phyloP scores from a whole-genome alignment of 2,329 filamentous ascomycete genomes.

The Epichloe bromicola region DNA sequence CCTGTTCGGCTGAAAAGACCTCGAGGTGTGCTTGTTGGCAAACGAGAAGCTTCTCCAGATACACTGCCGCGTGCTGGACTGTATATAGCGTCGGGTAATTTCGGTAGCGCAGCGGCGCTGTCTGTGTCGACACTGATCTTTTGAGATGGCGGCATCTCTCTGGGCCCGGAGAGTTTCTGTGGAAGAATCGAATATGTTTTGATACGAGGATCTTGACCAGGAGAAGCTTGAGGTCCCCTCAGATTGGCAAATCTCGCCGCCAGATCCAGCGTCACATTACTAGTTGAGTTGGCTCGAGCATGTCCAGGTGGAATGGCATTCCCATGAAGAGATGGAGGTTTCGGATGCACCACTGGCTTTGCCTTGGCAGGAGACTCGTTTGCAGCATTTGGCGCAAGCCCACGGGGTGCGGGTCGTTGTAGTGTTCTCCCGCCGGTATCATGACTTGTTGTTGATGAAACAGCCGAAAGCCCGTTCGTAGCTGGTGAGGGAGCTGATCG shows the following conservation, averaged over 20 bases:
- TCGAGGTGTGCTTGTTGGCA: slow-evolving; percentile 51
- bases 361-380: slow-evolving; percentile 17
- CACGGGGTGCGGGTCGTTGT: slow-evolving; percentile 1
- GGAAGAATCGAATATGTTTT: slow-evolving; percentile 33
- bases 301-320: slow-evolving; percentile 31
- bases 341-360: slow-evolving; percentile 46
- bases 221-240: slow-evolving; percentile 27
- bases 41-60: slow-evolving; percentile 49
- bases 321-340: slow-evolving; percentile 53
- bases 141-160: slow-evolving; percentile 35
- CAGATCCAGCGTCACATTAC: slow-evolving; percentile 33
- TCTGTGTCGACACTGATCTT: slow-evolving; percentile 35
- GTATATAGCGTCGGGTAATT: slow-evolving; percentile 62
- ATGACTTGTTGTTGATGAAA: not conserved
- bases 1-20: slow-evolving; percentile 49
- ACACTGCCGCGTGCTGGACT: slow-evolving; percentile 63
- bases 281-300: slow-evolving; percentile 15
- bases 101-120: slow-evolving; percentile 47
- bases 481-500: slow-evolving; percentile 9
- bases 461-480: not conserved
- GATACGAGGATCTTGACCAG: slow-evolving; percentile 39
- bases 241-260: slow-evolving; percentile 44
- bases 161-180: slow-evolving; percentile 30
- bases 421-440: not conserved
- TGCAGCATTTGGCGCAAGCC: slow-evolving; percentile 6